phyloP scores from a whole-genome alignment of 1,139 yeast genomes.

The Nadsonia starkeyi-henricii region DNA sequence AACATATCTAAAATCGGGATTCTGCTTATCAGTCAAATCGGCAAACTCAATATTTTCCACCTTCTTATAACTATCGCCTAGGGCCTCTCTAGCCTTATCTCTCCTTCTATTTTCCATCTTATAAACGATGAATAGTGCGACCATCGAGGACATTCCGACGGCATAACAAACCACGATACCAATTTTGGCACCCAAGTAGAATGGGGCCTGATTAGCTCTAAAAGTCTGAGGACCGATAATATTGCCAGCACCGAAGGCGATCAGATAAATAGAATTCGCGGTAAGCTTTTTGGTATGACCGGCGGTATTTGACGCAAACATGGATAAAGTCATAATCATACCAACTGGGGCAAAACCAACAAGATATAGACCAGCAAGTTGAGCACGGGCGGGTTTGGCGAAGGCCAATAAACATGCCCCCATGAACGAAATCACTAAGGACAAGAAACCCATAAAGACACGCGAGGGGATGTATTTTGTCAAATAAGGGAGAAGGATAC shows the following conservation, averaged over 20 bases:
- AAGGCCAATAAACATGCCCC: conserved; percentile 33
- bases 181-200: conserved; percentile 34
- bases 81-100: too few relatives aligned
- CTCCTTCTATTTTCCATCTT: too few relatives aligned
- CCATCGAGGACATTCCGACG: too few relatives aligned
- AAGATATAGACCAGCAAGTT: conserved; percentile 29
- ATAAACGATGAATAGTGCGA: conserved; percentile 16
- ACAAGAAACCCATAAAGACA: conserved; percentile 28
- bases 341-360: too few relatives aligned
- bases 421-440: conserved; percentile 23
- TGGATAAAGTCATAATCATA: conserved; percentile 25
- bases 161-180: conserved; percentile 32
- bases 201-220: conserved; percentile 38
- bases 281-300: conserved; percentile 59
- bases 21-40: conserved; percentile 50
- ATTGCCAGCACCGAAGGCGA: conserved; percentile 57
- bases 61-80: too few relatives aligned
- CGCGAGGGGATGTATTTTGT: conserved; percentile 20
- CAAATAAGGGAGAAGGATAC: conserved; percentile 16
- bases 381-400: conserved; percentile 23
- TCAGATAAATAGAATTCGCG: conserved; percentile 43
- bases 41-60: conserved; percentile 34
- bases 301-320: conserved; percentile 40
- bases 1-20: conserved; percentile 42
- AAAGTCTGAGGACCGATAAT: conserved; percentile 62